phyloP scores from a whole-genome alignment of 129 eudicot genomes.

The Calendula officinalis region DNA sequence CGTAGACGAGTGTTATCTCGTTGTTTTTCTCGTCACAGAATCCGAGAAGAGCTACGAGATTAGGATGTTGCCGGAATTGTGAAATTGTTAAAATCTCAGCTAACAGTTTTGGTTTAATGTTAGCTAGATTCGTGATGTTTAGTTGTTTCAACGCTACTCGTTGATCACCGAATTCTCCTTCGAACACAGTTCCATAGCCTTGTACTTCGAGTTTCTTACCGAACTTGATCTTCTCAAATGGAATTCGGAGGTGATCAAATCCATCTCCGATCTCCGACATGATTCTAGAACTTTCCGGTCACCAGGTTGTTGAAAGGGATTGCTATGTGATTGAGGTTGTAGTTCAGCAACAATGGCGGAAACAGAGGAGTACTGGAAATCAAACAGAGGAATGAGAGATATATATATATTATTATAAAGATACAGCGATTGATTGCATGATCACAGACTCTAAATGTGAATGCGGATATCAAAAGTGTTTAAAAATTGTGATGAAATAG shows the following conservation, averaged over 20 bases:
- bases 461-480: neutral
- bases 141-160: constrained; percentile 32
- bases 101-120: constrained; percentile 35
- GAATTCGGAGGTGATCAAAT: constrained; percentile 38
- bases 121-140: constrained; percentile 33
- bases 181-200: constrained; percentile 35
- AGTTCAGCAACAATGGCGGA: neutral
- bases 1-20: constrained; percentile 33
- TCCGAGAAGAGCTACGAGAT: constrained; percentile 31
- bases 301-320: neutral
- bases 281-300: neutral
- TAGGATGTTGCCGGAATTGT: constrained; percentile 31
- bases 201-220: constrained; percentile 14
- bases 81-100: constrained; percentile 20
- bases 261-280: constrained; percentile 33
- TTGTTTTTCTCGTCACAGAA: constrained; percentile 30
- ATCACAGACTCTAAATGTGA: neutral
- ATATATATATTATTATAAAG: neutral
- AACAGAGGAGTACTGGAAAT: constrained; percentile 18
- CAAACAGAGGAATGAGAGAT: neutral
- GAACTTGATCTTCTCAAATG: constrained; percentile 23
- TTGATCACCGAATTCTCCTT: constrained; percentile 26
- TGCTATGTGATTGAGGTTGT: neutral
- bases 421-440: neutral
- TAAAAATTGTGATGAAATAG: constrained; percentile 14